phyloP scores from a whole-genome alignment of 2,329 filamentous ascomycete species.

The Microdochium trichocladiopsis region DNA sequence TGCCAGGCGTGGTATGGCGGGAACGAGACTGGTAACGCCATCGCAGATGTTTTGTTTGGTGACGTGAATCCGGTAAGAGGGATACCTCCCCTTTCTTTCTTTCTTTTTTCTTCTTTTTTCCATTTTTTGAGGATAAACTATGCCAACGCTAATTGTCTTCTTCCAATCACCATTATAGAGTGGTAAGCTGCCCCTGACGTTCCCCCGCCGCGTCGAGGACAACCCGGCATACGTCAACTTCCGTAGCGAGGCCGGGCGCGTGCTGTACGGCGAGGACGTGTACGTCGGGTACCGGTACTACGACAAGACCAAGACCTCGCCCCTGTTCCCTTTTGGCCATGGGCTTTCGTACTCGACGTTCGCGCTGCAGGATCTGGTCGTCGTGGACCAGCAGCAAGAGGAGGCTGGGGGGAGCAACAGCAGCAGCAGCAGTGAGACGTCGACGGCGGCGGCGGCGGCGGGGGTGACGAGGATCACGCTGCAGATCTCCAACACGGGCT shows the following conservation, averaged over 20 bases:
- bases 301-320: slow-evolving; percentile 51
- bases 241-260: slow-evolving; percentile 62
- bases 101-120: too few species aligned
- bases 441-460: slow-evolving; percentile 36
- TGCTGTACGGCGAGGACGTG: slow-evolving; percentile 65
- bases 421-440: slow-evolving; percentile 10
- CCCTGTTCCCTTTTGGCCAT: slow-evolving; percentile 67
- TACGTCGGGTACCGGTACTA: slow-evolving; percentile 71
- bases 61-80: slow-evolving; percentile 56
- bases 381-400: too few species aligned
- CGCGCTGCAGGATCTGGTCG: too few species aligned
- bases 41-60: slow-evolving; percentile 61
- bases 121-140: too few species aligned
- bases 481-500: slow-evolving; percentile 49
- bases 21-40: slow-evolving; percentile 61
- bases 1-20: slow-evolving; percentile 67
- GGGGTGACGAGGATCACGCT: too few species aligned
- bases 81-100: too few species aligned
- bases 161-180: too few species aligned
- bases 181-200: slow-evolving; percentile 64
- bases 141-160: too few species aligned
- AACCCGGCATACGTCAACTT: slow-evolving; percentile 68
- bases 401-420: slow-evolving; percentile 33
- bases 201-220: slow-evolving; percentile 56
- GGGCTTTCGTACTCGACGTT: slow-evolving; percentile 69